A percentile compares a stretch with the other conserved stretches of the same genome.
These are phyloP conservation scores for Blastobotrys petasosporus DNA, from an alignment of 1,139 yeast genomes.

Conservation along the genomic window DNA sequence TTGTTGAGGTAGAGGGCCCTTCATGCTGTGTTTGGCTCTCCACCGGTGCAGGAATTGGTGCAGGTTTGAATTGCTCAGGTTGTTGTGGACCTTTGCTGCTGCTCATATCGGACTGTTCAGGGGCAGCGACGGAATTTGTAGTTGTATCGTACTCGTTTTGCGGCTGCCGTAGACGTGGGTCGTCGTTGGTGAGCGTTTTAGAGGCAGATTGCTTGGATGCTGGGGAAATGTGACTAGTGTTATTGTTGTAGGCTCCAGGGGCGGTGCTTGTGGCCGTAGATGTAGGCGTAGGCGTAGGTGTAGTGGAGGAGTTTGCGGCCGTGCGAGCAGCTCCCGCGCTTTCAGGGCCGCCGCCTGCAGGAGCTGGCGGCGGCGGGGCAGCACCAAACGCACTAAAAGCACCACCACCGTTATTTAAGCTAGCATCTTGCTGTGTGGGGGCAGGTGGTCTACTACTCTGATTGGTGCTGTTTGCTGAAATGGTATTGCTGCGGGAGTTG, in stretches of 20 bases:
- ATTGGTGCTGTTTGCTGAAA: no score
- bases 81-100: not conserved
- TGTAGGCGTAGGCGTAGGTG: no score
- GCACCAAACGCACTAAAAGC: no score
- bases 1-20: constrained; percentile 27
- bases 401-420: no score
- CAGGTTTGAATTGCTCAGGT: constrained; percentile 6
- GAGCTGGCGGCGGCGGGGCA: no score
- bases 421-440: no score
- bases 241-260: not conserved
- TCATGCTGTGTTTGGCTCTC: not conserved
- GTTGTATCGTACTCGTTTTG: not conserved
- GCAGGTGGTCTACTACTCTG: no score
- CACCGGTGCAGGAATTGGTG: constrained; percentile 4
- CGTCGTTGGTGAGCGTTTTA: constrained; percentile 1
- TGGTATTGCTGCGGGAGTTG: no score
- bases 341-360: no score
- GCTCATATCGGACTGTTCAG: not conserved
- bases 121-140: not conserved
- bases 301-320: no score
- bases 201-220: constrained; percentile 1
- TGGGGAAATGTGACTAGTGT: not conserved
- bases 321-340: no score
- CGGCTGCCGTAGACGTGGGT: not conserved
- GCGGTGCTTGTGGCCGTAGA: not conserved